Percentiles rank a stretch among this genome's conserved stretches.
These are phyloP conservation scores for Rhizophora apiculata DNA, from an alignment of 345 rosid genomes.

Conservation along the genomic window DNA sequence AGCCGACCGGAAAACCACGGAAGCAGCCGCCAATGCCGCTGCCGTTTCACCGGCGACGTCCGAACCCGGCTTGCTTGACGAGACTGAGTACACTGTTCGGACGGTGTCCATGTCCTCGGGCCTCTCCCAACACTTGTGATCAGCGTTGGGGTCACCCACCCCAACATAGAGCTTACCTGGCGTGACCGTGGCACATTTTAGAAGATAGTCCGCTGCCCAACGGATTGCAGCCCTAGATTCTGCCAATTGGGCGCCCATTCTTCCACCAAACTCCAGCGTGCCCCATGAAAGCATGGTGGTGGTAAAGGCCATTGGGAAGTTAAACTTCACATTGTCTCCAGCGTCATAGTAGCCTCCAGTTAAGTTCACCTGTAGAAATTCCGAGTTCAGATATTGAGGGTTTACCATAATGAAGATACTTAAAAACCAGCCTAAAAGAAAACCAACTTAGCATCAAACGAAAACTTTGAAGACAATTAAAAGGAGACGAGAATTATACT, in stretches of 20 bases:
- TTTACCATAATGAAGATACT: too few relatives aligned
- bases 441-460: too few relatives aligned
- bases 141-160: conserved; percentile 84
- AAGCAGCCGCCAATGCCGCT: conserved; percentile 87
- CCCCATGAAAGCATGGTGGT: conserved; percentile 94
- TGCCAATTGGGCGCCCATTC: conserved; percentile 57
- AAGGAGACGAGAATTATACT: too few relatives aligned
- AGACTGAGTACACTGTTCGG: conserved; percentile 65
- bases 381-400: too few relatives aligned
- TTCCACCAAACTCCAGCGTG: conserved; percentile 69
- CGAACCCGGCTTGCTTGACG: conserved; percentile 78
- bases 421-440: too few relatives aligned
- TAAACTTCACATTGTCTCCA: conserved; percentile 88
- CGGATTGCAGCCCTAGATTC: conserved; percentile 65
- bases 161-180: conserved; percentile 85
- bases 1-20: conserved; percentile 65
- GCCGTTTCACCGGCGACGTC: conserved; percentile 91
- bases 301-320: conserved; percentile 91
- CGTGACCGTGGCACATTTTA: conserved; percentile 74
- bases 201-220: conserved; percentile 80
- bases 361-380: conserved; percentile 58
- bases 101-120: conserved; percentile 94
- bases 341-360: conserved; percentile 94
- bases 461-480: too few relatives aligned
- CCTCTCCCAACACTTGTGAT: conserved; percentile 93